Base-by-base conservation (phyloP, 371 early-diverging fungal genomes). In the Mucor piriformis region DNA sequence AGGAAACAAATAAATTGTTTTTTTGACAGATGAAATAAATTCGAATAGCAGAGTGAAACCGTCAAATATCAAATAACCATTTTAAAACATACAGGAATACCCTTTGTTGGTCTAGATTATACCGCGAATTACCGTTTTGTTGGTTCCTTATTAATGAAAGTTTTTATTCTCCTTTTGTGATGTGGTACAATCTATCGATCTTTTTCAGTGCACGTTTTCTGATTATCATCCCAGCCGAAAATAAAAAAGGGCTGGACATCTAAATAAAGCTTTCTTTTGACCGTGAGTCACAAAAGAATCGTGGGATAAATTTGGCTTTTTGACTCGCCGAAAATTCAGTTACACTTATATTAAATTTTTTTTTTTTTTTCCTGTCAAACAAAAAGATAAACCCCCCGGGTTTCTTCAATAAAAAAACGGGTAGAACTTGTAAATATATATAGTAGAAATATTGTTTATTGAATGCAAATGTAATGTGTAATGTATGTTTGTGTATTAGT, bases 331-430 rank as follows among this genome's bases (percentile, higher is more conserved):
- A n/a, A n/a, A n/a, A n/a, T n/a, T n/a, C 5, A 16, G 42, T 40
- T 40, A 42, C 42, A 42, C 42, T 6, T 37, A n/a, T 8, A 6
- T 29, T 29, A 29, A 6, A 29, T 6, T 10, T 37, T 37, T 37
- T 37, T n/a, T 42, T 42, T 16, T 40, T 8, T 18, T 42, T 21
- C 8, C 21, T 42, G 42, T 42, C 42, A 42, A 42, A 42, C 8
- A 38, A 15, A 38, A 4, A 10, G n/a, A 38, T 13, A n/a, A 7
- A 16, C 6, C 16, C 5, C 10, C 40, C 40, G 53, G 53, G 27
- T 40, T 53, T 53, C 40, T 38, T 24, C 25, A 40, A 11, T 3
- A 23, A 52, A 52, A 52, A 52, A 21, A 37, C 52, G 52, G 53
- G 53, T 40, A 58, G 50, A 50, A 38, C 6, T 16, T 37, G 42